These are phyloP conservation scores for Perkinsela sp. DNA, from an alignment of 208 protist genomes.

Conservation along the genomic window DNA sequence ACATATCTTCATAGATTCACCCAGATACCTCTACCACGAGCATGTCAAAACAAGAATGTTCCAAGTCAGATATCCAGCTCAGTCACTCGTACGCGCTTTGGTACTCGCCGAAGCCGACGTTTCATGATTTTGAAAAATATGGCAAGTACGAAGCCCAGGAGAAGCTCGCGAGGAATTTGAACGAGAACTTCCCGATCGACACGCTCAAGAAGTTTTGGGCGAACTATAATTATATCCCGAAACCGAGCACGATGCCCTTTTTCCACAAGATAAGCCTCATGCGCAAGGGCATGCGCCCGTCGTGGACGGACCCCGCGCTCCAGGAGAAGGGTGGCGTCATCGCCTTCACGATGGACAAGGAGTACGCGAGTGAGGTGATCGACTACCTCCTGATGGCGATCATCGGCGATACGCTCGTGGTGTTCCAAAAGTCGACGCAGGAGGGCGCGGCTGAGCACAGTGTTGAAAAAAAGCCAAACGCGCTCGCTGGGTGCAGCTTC, in stretches of 20 bases:
- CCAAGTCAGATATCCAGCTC: not conserved
- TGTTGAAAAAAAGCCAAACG: not conserved
- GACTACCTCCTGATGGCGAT: not conserved
- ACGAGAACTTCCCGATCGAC: not conserved
- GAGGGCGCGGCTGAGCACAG: not conserved
- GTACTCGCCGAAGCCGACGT: not conserved
- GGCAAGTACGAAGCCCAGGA: not conserved
- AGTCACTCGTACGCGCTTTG: not conserved
- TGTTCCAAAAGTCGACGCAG: not conserved
- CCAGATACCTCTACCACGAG: not conserved
- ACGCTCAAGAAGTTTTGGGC: not conserved
- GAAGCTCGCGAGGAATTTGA: not conserved
- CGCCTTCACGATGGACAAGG: not conserved
- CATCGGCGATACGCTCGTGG: not conserved
- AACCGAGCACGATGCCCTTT: not conserved
- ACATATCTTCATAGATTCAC: no score
- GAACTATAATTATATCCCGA: not conserved
- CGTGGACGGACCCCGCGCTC: not conserved
- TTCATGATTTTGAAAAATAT: not conserved
- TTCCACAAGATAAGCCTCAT: not conserved
- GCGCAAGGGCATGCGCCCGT: not conserved
- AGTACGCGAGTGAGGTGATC: not conserved
- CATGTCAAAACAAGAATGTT: not conserved
- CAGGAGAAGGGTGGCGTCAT: not conserved
- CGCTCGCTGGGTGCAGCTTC: not conserved